phyloP scores from a whole-genome alignment of 2,329 filamentous ascomycete species.

The Xylariaceae sp. region DNA sequence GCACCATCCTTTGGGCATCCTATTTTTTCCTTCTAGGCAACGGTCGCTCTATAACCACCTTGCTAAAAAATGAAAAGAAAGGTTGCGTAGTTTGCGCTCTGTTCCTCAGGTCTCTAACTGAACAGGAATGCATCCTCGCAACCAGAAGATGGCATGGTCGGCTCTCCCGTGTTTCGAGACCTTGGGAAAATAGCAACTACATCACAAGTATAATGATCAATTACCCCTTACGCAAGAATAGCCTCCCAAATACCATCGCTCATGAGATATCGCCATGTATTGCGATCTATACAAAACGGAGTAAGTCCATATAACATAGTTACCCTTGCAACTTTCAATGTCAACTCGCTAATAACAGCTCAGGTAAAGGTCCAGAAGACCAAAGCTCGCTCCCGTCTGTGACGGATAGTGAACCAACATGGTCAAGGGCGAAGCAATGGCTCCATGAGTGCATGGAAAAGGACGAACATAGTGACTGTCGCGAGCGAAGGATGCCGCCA shows the following conservation, averaged over 20 bases:
- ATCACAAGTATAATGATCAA: too few relatives aligned
- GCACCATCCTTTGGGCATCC: too few relatives aligned
- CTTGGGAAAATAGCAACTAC: too few relatives aligned
- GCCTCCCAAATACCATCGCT: background rate
- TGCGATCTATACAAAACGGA: too few relatives aligned
- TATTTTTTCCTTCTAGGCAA: background rate
- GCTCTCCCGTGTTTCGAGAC: background rate
- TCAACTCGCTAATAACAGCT: background rate
- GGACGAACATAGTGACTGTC: background rate
- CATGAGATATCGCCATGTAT: background rate
- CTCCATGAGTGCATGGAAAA: background rate
- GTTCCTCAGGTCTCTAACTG: background rate
- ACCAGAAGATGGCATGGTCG: background rate
- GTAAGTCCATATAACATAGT: background rate
- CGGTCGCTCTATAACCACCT: background rate
- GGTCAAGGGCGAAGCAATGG: background rate
- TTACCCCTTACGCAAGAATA: background rate
- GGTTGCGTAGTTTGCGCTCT: background rate
- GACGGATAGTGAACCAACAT: too few relatives aligned
- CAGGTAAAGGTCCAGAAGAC: background rate
- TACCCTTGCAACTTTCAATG: background rate
- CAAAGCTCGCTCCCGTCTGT: background rate
- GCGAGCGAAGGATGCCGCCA: background rate
- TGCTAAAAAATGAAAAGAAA: background rate
- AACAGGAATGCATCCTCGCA: background rate